phyloP scores from a whole-genome alignment of 371 early-diverging fungal species.

The Actinomucor elegans region DNA sequence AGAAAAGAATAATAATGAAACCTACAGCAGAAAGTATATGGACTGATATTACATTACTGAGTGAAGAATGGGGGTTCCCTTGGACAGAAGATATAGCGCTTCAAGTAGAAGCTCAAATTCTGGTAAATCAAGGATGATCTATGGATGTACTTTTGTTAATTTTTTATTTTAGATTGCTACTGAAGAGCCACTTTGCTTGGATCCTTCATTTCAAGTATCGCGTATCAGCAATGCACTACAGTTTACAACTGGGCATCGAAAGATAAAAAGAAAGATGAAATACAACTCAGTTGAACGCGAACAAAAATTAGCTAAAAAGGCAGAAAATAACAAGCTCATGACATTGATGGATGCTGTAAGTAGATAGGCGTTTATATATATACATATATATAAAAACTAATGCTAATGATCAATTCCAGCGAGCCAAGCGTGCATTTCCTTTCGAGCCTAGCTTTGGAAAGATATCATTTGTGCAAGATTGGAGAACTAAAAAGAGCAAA shows the following conservation, averaged over 20 bases:
- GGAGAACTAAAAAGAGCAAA: conserved; percentile 55
- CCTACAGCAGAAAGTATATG: conserved; percentile 62
- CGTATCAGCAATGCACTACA: conserved; percentile 58
- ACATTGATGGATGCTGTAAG: conserved; percentile 62
- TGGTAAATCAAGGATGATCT: conserved; percentile 44
- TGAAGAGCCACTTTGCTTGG: conserved; percentile 59
- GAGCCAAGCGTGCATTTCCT: conserved; percentile 49
- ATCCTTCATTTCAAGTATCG: conserved; percentile 59
- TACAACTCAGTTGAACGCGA: conserved; percentile 64
- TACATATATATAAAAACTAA: background rate
- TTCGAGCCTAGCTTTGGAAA: conserved; percentile 58
- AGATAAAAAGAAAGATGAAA: conserved; percentile 52
- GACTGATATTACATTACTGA: conserved; percentile 58
- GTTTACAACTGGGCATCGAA: conserved; percentile 36
- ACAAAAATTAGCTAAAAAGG: conserved; percentile 58
- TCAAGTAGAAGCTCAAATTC: conserved; percentile 56
- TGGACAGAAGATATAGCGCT: conserved; percentile 55
- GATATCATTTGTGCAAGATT: conserved; percentile 61
- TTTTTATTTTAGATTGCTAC: conserved; percentile 47
- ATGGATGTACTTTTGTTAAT: background rate
- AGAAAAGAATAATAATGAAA: conserved; percentile 51
- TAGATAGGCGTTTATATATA: background rate
- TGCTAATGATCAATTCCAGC: conserved; percentile 13
- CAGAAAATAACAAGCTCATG: conserved; percentile 60
- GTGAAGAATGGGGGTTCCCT: conserved; percentile 52